Evolutionary conservation across 306 rosid species (phyloP).

Genomic region (Vachellia pachyceras): DNA sequence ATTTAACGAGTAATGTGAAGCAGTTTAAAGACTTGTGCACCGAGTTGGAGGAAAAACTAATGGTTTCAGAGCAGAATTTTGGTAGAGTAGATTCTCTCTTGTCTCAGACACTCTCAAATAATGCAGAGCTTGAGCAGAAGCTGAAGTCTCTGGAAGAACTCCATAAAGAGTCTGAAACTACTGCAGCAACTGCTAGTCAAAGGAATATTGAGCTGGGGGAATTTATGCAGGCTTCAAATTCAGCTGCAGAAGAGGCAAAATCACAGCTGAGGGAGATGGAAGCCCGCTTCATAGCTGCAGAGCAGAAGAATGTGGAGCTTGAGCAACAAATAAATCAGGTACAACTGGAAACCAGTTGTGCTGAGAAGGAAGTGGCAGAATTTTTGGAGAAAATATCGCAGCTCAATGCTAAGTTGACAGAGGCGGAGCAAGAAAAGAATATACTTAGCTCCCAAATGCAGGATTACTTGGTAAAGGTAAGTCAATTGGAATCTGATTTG

Average conservation of each 20-base stretch:
- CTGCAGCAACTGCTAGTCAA: conserved; percentile 64
- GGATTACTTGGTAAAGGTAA: conserved; percentile 63
- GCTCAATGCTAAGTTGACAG: conserved; percentile 59
- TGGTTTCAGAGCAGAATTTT: conserved; percentile 65
- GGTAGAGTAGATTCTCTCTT: conserved; percentile 70
- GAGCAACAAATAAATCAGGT: conserved; percentile 70
- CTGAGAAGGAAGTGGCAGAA: conserved; percentile 70
- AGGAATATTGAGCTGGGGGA: conserved; percentile 81
- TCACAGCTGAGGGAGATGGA: conserved; percentile 74
- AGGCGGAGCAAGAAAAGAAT: conserved; percentile 65
- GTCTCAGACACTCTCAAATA: conserved; percentile 72
- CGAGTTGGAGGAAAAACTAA: conserved; percentile 73
- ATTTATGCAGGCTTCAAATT: conserved; percentile 58
- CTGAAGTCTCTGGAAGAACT: conserved; percentile 76
- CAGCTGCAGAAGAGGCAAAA: conserved; percentile 72
- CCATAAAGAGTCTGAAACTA: conserved; percentile 65
- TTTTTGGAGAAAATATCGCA: conserved; percentile 62
- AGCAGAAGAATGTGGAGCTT: conserved; percentile 78
- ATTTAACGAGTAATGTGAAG: conserved; percentile 52
- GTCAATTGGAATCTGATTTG: conserved; percentile 71
- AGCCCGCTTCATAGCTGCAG: conserved; percentile 59
- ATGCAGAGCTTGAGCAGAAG: conserved; percentile 77
- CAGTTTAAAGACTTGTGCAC: conserved; percentile 55
- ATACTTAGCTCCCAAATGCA: conserved; percentile 53
- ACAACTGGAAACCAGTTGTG: conserved; percentile 61